Conservation (phyloP, 306 rosid species). For the Gastrolobium villosum region DNA sequence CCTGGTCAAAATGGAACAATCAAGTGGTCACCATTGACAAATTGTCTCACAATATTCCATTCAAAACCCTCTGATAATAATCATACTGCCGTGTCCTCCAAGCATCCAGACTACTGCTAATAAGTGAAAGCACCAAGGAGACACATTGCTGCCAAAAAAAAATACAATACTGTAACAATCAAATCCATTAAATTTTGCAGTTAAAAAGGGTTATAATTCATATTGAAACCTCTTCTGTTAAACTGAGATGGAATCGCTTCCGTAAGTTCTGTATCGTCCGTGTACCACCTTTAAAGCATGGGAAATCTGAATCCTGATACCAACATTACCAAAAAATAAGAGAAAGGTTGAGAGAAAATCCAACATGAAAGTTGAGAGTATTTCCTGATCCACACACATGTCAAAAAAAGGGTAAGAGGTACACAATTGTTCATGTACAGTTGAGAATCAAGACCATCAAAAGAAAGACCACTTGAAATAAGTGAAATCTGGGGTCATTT, state of each 20-base stretch:
- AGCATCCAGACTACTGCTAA: constrained; percentile 98
- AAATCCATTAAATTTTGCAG: constrained; percentile 26
- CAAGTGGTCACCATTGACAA: constrained; percentile 48
- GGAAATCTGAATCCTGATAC: constrained; percentile 93
- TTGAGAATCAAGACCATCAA: constrained; percentile 15
- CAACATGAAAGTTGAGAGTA: constrained; percentile 10
- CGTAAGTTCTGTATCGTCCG: constrained; percentile 97
- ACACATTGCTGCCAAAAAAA: constrained; percentile 88
- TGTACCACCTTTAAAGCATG: constrained; percentile 97
- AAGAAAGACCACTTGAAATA: constrained; percentile 7
- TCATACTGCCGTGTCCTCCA: constrained; percentile 99
- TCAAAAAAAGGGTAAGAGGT: background rate
- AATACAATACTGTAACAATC: constrained; percentile 35
- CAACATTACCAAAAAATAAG: constrained; percentile 40
- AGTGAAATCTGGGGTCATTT: constrained; percentile 20
- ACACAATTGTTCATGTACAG: background rate
- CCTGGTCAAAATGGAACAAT: constrained; percentile 53
- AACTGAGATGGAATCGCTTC: constrained; percentile 91
- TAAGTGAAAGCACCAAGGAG: constrained; percentile 94
- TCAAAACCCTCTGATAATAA: constrained; percentile 96
- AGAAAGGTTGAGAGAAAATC: constrained; percentile 39
- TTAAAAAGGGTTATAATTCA: constrained; percentile 2
- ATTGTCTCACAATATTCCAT: constrained; percentile 87
- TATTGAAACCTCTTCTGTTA: constrained; percentile 94
- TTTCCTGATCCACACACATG: constrained; percentile 21